Percentiles rank a stretch among this genome's conserved stretches.
Conservation (phyloP, 495 filamentous ascomycete genomes). For the Penicillium lagena region DNA sequence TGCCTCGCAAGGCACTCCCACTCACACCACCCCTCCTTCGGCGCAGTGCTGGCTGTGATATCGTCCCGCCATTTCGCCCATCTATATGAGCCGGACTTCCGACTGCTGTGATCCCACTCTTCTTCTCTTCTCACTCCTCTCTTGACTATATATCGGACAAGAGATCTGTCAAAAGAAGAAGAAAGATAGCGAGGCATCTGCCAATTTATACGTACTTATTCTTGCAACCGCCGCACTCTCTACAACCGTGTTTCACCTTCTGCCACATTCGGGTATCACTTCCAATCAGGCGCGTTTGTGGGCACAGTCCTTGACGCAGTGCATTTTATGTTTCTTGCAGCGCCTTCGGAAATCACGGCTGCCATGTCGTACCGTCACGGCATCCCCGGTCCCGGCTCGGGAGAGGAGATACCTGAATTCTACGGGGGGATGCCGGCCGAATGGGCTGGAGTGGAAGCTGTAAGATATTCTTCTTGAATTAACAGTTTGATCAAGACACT, state of each 20-base stretch:
- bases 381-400: conserved; percentile 7
- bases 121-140: too few relatives aligned
- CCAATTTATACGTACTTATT: background rate
- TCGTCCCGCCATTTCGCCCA: conserved; percentile 3
- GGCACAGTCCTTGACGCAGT: background rate
- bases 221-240: background rate
- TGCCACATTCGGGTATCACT: conserved; percentile 10
- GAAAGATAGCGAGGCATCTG: background rate
- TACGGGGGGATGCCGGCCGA: conserved; percentile 21
- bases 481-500: background rate
- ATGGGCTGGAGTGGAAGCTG: conserved; percentile 28
- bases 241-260: conserved; percentile 21
- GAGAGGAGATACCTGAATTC: conserved; percentile 23
- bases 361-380: conserved; percentile 22
- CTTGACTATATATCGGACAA: too few relatives aligned
- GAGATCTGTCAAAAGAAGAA: too few relatives aligned
- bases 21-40: too few relatives aligned
- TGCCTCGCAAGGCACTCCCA: conserved; percentile 35
- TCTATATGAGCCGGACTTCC: too few relatives aligned
- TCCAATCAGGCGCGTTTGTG: conserved; percentile 10
- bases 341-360: background rate
- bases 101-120: too few relatives aligned
- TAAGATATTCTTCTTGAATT: conserved; percentile 14
- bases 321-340: conserved; percentile 2
- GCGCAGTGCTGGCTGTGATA: conserved; percentile 19